These are phyloP conservation scores for Cornus controversa DNA, from an alignment of 148 eudicot genomes.

Conservation along the genomic window DNA sequence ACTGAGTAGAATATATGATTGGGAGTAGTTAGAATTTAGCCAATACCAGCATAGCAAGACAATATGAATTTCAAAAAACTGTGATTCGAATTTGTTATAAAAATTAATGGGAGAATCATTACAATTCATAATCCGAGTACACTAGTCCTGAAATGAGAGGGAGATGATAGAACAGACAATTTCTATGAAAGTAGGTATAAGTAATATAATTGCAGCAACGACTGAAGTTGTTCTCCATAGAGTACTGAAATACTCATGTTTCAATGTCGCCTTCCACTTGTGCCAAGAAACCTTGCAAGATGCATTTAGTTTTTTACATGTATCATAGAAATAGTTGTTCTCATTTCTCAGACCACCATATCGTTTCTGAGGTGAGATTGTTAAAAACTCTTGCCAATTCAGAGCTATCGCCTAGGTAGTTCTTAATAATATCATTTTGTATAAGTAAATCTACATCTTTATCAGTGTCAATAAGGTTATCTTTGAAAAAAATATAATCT, in stretches of 20 bases:
- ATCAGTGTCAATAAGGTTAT: neutral
- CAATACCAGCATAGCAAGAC: no score
- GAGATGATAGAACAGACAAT: neutral
- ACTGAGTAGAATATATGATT: no score
- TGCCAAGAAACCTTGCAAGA: neutral
- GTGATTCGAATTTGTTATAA: no score
- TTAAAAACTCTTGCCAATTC: neutral
- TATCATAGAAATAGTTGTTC: neutral
- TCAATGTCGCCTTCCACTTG: conserved; percentile 10
- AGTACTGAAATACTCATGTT: conserved; percentile 8
- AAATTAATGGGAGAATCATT: no score
- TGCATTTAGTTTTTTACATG: neutral
- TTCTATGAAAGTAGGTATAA: neutral
- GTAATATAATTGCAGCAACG: neutral
- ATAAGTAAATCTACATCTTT: conserved; percentile 9
- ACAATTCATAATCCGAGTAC: no score
- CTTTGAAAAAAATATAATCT: neutral
- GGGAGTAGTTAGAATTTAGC: no score
- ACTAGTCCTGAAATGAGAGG: no score
- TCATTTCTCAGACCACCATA: no score
- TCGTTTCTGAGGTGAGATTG: no score
- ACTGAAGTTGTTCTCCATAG: conserved; percentile 1
- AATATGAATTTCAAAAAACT: no score
- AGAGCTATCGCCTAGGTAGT: neutral
- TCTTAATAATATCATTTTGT: neutral